Percentiles rank a stretch among this genome's conserved stretches.
Evolutionary conservation across 441 rosid species (phyloP).

Genomic region (Arabidopsis lyrata): DNA sequence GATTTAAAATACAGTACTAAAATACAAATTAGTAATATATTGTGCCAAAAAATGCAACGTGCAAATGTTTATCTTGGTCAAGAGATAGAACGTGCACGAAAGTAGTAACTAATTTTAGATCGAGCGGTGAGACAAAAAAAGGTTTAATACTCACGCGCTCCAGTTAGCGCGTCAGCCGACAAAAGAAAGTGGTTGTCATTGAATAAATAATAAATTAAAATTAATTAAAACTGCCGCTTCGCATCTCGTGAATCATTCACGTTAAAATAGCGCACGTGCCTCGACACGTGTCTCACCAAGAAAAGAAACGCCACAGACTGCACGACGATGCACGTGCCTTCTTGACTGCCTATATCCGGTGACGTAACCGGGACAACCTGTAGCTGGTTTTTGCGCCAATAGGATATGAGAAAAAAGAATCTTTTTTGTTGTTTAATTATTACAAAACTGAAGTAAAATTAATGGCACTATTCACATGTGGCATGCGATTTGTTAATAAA

Average conservation of each 20-base stretch:
- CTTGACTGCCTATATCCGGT: constrained; percentile 41
- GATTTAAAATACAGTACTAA: background rate
- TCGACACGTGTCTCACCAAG: constrained; percentile 13
- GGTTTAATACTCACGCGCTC: constrained; percentile 11
- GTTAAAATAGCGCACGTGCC: constrained; percentile 40
- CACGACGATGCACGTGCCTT: constrained; percentile 44
- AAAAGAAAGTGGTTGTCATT: background rate
- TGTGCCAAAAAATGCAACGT: constrained; percentile 5
- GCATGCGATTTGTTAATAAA: constrained; percentile 42
- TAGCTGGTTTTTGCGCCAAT: constrained; percentile 38
- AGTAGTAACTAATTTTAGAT: constrained; percentile 13
- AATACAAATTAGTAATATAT: too few species aligned
- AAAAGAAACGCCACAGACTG: constrained; percentile 34
- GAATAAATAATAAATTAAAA: background rate
- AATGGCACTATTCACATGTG: constrained; percentile 47
- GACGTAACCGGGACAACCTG: constrained; percentile 5
- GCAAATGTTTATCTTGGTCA: constrained; percentile 32
- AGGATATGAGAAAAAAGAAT: constrained; percentile 20
- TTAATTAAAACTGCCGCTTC: constrained; percentile 21
- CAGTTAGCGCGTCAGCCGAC: constrained; percentile 19
- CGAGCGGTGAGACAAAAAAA: background rate
- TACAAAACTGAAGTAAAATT: background rate
- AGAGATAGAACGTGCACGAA: constrained; percentile 45
- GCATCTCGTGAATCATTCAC: constrained; percentile 41
- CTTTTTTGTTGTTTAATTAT: background rate